A percentile compares a stretch with the other conserved stretches of the same genome.
Conservation (phyloP, 202 grass and related monocot genomes). For the Cymbopogon flexuosus region DNA sequence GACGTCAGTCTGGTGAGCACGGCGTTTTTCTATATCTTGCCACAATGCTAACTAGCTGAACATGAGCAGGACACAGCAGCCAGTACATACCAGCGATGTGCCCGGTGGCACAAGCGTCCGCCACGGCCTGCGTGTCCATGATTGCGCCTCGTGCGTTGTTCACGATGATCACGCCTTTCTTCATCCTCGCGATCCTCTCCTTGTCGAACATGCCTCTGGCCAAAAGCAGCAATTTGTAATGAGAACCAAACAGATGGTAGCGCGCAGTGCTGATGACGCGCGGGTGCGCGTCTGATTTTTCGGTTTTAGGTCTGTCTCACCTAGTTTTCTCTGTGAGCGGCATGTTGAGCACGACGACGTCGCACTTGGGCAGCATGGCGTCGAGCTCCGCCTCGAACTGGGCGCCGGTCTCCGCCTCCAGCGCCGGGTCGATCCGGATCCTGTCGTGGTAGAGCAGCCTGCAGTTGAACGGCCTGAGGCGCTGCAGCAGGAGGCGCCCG, state of each 20-base stretch:
- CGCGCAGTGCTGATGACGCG: not conserved
- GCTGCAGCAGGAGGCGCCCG: slow-evolving; percentile 48
- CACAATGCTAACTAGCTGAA: not conserved
- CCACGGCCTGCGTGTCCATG: slow-evolving; percentile 70
- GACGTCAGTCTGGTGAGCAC: not conserved
- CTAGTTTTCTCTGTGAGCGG: slow-evolving; percentile 76
- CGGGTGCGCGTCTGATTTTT: too few relatives aligned
- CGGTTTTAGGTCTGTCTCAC: not conserved
- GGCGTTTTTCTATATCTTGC: not conserved
- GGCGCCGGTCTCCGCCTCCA: slow-evolving; percentile 60
- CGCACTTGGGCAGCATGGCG: slow-evolving; percentile 75
- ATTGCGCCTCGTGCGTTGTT: slow-evolving; percentile 77
- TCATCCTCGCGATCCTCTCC: slow-evolving; percentile 76
- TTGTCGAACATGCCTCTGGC: slow-evolving; percentile 71
- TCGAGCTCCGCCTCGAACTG: slow-evolving; percentile 68
- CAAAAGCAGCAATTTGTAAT: not conserved
- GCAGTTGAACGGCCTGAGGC: slow-evolving; percentile 68
- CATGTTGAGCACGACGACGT: slow-evolving; percentile 66
- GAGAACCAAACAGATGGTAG: not conserved
- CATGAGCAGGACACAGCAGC: not conserved
- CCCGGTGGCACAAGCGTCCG: slow-evolving; percentile 52
- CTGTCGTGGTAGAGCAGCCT: slow-evolving; percentile 67
- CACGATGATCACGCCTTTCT: slow-evolving; percentile 73
- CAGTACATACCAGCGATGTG: slow-evolving; percentile 52
- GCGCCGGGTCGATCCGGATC: slow-evolving; percentile 32